Conservation (phyloP, 768 basidiomycete species). For the Thelephora ganbajun region DNA sequence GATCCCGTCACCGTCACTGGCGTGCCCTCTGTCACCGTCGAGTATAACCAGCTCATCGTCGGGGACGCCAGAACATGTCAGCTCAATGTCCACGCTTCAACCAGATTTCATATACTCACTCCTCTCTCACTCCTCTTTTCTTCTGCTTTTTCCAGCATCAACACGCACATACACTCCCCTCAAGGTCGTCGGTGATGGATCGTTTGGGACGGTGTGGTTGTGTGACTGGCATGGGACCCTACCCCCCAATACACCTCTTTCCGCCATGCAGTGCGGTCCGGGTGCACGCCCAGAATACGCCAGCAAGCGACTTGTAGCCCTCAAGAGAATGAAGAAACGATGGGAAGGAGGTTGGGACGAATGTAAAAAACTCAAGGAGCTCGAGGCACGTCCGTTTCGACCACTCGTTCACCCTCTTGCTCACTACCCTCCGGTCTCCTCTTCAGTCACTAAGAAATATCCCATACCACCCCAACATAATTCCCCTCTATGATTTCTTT, state of each 20-base stretch:
- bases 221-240: slow-evolving; percentile 98
- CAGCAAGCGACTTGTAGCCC: slow-evolving; percentile 88
- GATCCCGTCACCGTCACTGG: slow-evolving; percentile 56
- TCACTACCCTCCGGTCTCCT: slow-evolving; percentile 9
- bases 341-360: slow-evolving; percentile 99
- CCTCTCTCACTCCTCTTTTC: slow-evolving; percentile 2
- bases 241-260: slow-evolving; percentile 79
- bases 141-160: slow-evolving; percentile 39
- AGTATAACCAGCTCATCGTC: slow-evolving; percentile 54
- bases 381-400: slow-evolving; percentile 51
- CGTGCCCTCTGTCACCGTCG: slow-evolving; percentile 65
- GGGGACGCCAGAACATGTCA: slow-evolving; percentile 59
- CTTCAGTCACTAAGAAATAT: slow-evolving; percentile 84
- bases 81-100: slow-evolving; percentile 12
- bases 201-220: slow-evolving; percentile 96
- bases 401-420: slow-evolving; percentile 3
- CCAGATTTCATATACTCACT: slow-evolving; percentile 7
- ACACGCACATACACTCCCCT: slow-evolving; percentile 85
- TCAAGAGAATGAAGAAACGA: slow-evolving; percentile 96
- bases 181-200: slow-evolving; percentile 96
- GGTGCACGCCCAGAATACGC: slow-evolving; percentile 89
- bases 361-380: slow-evolving; percentile 88
- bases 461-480: slow-evolving; percentile 91
- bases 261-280: slow-evolving; percentile 92
- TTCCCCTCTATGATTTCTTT: slow-evolving; percentile 98